Evolutionary conservation across 129 eudicot genomes (phyloP).

Genomic region (Gnaphalium uliginosum): DNA sequence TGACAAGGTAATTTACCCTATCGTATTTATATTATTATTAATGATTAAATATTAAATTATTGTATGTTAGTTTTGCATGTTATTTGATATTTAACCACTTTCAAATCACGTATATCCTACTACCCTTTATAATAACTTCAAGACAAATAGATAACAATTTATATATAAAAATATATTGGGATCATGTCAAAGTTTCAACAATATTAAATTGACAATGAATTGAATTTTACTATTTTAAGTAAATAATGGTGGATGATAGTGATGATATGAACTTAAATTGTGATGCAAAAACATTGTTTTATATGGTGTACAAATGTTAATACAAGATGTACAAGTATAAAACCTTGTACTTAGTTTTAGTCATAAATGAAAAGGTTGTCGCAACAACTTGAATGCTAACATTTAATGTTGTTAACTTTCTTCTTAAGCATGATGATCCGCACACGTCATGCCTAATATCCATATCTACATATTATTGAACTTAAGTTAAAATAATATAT

Average conservation of each 20-base stretch:
- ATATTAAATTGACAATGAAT: background rate
- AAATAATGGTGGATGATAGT: background rate
- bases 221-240: background rate
- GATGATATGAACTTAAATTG: background rate
- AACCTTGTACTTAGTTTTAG: slow-evolving; percentile 23
- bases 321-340: slow-evolving; percentile 4
- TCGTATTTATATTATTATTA: background rate
- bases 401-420: slow-evolving; percentile 33
- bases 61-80: background rate
- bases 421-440: slow-evolving; percentile 35
- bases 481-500: too few relatives aligned
- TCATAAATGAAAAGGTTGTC: slow-evolving; percentile 33
- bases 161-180: background rate
- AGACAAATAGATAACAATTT: too few relatives aligned
- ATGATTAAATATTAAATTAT: background rate
- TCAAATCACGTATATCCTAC: background rate
- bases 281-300: background rate
- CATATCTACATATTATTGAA: too few relatives aligned
- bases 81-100: background rate
- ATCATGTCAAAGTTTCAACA: slow-evolving; percentile 1
- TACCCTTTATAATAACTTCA: background rate
- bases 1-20: too few relatives aligned
- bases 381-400: slow-evolving; percentile 38
- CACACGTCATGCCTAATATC: slow-evolving; percentile 33
- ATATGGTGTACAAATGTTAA: slow-evolving; percentile 10